A percentile compares a stretch with the other conserved stretches of the same genome.
Evolutionary conservation across 768 basidiomycete genomes (phyloP).

Genomic region (Hypsizygus marmoreus): DNA sequence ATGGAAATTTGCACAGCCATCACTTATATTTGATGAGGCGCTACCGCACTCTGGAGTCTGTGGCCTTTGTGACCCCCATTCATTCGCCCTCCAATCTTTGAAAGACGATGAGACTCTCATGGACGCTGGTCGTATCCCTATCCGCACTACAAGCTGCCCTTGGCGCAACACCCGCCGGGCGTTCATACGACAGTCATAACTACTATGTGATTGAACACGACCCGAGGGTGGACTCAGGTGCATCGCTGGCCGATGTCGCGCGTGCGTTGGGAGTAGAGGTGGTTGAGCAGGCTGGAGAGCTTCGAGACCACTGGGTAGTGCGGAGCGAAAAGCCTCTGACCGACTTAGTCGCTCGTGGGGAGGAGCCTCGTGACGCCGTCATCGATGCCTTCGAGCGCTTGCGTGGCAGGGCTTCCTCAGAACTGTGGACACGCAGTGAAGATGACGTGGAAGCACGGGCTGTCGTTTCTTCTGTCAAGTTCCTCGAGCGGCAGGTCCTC

Average conservation of each 20-base stretch:
- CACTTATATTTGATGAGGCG: no score
- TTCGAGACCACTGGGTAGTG: slow-evolving; percentile 83
- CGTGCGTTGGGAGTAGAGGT: slow-evolving; percentile 73
- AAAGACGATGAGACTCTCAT: slow-evolving; percentile 31
- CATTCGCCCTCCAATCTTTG: slow-evolving; percentile 2
- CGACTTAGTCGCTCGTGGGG: slow-evolving; percentile 31
- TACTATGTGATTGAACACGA: slow-evolving; percentile 83
- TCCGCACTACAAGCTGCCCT: slow-evolving; percentile 29
- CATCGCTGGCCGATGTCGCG: slow-evolving; percentile 63
- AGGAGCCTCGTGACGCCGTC: slow-evolving; percentile 44
- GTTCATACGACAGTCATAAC: slow-evolving; percentile 62
- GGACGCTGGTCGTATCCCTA: slow-evolving; percentile 32
- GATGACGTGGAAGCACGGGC: slow-evolving; percentile 40
- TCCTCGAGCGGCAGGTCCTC: slow-evolving; percentile 63
- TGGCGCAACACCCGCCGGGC: slow-evolving; percentile 46
- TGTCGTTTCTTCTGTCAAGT: slow-evolving; percentile 57
- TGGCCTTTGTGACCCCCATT: slow-evolving; percentile 4
- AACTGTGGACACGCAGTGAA: slow-evolving; percentile 43
- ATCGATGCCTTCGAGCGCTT: slow-evolving; percentile 50
- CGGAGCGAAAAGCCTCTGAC: slow-evolving; percentile 47
- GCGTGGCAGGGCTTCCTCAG: slow-evolving; percentile 33
- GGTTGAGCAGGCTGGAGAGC: slow-evolving; percentile 85
- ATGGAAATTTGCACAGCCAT: no score
- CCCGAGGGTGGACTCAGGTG: slow-evolving; percentile 39
- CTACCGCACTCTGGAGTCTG: no score